Evolutionary conservation across 2,329 filamentous ascomycete species (phyloP), one percentile per base, ranked within the genome.

Genomic region (Gyromitra esculenta): DNA sequence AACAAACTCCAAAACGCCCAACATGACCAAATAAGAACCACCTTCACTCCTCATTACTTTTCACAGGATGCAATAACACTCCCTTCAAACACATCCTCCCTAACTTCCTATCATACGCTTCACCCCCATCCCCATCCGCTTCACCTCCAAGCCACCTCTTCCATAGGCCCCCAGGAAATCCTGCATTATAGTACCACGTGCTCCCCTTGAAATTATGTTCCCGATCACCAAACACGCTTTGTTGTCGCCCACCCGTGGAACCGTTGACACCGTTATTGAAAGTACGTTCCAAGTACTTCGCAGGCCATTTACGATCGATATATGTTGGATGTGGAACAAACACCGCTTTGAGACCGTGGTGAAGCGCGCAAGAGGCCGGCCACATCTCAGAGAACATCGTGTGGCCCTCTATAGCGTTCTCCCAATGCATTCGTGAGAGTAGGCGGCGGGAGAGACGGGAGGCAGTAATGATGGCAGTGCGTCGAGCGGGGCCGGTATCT

Each of bases 341-440:
- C 13, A 97, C 94, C 48, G 93, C 94, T 85, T 97, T 98, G 85
- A 92, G 90, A 9, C 95, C 95, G 82, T 97, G 94, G 76, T 97
- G 94, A 8, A 98, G 87, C 0, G 94, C 92, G 0, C 92, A 90
- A 0, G 92, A 96, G 0, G 91, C 91, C 0, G 94, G 93, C 93
- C 93, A 97, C 94, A 97, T 97, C 84, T 98, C 95, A 0, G 94
- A 92, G 83, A 97, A 97, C 85, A 96, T 96, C 79, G 92, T 92
- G 83, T 96, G 92, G 81, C 94, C 94, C 82, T 91, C 91, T 81
- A 92, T 88, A 39, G 90, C 89, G 2, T 94, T 97, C 85, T 97
- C 94, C 71, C 90, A 88, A 85, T 98, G 95, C 95, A 98, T 98
- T 18, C 91, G 91, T 77, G 90, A 86, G 13, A 98, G 87, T 62